These are phyloP conservation scores for Pyrenula massariospora DNA, from an alignment of 495 filamentous ascomycete species.

Conservation along the genomic window DNA sequence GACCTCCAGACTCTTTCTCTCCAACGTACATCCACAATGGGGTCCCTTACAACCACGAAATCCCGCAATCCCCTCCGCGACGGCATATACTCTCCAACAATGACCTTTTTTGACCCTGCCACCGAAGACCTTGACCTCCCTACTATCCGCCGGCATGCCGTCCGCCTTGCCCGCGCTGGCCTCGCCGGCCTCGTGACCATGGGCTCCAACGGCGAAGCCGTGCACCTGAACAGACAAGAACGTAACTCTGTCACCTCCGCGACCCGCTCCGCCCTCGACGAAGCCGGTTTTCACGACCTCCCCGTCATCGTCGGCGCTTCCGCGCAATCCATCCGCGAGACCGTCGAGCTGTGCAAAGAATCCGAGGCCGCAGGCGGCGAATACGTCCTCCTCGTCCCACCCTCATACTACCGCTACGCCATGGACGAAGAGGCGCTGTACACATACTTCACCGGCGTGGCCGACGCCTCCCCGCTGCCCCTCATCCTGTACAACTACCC, in stretches of 20 bases:
- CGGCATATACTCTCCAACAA: conserved; percentile 81
- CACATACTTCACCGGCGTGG: conserved; percentile 66
- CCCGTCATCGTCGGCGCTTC: conserved; percentile 73
- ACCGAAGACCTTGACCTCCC: conserved; percentile 77
- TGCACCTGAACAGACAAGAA: conserved; percentile 67
- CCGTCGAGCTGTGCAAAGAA: conserved; percentile 61
- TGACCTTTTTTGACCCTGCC: conserved; percentile 76
- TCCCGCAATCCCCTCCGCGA: conserved; percentile 54
- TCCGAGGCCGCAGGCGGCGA: conserved; percentile 62
- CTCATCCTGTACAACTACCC: conserved; percentile 90
- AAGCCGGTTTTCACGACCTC: conserved; percentile 62
- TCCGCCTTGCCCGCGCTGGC: conserved; percentile 69
- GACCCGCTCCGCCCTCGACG: conserved; percentile 72
- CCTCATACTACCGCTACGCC: conserved; percentile 70
- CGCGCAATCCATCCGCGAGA: conserved; percentile 67
- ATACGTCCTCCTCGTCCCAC: conserved; percentile 66
- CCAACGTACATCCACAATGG: not conserved
- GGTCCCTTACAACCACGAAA: conserved; percentile 14
- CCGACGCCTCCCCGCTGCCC: conserved; percentile 62
- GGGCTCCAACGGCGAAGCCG: conserved; percentile 85
- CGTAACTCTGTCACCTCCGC: conserved; percentile 65
- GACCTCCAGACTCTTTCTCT: too few species aligned
- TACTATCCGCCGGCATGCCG: conserved; percentile 66
- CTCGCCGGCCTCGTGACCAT: conserved; percentile 77
- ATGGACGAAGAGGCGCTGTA: conserved; percentile 65